Percentiles rank a stretch among this genome's conserved stretches.
phyloP scores from a whole-genome alignment of 768 basidiomycete genomes.

The Leucosporidium creatinivorum region DNA sequence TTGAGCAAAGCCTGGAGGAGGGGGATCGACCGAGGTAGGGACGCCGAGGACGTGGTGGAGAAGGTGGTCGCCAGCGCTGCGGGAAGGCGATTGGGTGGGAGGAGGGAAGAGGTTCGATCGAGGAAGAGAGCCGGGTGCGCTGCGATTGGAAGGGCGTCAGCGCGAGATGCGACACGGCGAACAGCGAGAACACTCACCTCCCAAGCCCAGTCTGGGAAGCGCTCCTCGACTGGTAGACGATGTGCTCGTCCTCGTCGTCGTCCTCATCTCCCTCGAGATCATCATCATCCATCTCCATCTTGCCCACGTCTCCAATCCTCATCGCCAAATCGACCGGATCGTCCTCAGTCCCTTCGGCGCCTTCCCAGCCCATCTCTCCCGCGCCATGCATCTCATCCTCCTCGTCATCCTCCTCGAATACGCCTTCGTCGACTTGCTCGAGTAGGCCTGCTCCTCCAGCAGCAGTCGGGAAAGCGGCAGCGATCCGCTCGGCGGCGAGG shows the following conservation, averaged over 20 bases:
- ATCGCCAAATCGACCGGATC: constrained; percentile 61
- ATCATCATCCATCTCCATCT: constrained; percentile 47
- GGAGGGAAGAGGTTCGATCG: background rate
- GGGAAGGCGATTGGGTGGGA: background rate
- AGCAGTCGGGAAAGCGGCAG: no score
- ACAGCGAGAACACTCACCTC: background rate
- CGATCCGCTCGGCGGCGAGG: background rate
- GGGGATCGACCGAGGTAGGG: background rate
- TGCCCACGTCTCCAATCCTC: constrained; percentile 54
- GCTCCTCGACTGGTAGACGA: constrained; percentile 49
- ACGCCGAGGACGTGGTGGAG: background rate
- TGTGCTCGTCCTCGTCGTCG: constrained; percentile 64
- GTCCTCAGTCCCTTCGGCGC: constrained; percentile 66
- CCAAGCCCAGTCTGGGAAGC: background rate
- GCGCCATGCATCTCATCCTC: constrained; percentile 42
- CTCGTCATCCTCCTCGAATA: constrained; percentile 43
- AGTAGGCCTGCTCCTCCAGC: background rate
- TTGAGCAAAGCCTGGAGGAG: background rate
- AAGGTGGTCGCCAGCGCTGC: background rate
- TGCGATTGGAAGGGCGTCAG: background rate
- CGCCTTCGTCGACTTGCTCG: constrained; percentile 35
- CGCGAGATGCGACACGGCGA: background rate
- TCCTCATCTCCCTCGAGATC: constrained; percentile 45
- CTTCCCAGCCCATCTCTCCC: background rate
- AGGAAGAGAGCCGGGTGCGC: background rate